A percentile compares a stretch with the other conserved stretches of the same genome.
Evolutionary conservation across 805 yeast species (phyloP).

Genomic region (Ogataea pilisensis): DNA sequence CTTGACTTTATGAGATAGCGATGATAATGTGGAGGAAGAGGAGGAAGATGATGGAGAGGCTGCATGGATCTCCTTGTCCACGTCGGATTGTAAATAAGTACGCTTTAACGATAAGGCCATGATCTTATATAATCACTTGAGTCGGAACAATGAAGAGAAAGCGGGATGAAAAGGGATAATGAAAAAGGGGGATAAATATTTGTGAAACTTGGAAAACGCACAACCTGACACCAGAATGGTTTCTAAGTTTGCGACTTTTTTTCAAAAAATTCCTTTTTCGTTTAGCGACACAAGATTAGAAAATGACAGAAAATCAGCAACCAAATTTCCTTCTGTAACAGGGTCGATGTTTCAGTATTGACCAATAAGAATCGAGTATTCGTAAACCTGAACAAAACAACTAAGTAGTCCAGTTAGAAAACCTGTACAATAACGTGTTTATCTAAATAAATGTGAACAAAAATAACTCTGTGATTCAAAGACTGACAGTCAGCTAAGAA

Average conservation of each 20-base stretch:
- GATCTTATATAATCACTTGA: background rate
- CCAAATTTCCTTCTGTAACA: background rate
- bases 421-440: background rate
- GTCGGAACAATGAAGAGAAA: slow-evolving; percentile 1
- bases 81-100: slow-evolving; percentile 16
- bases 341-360: slow-evolving; percentile 3
- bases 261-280: background rate
- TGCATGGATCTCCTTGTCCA: slow-evolving; percentile 16
- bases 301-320: slow-evolving; percentile 2
- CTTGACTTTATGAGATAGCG: slow-evolving; percentile 8
- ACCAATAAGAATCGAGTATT: slow-evolving; percentile 23
- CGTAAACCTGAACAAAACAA: slow-evolving; percentile 32
- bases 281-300: slow-evolving; percentile 3
- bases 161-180: background rate
- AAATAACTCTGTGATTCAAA: slow-evolving; percentile 1
- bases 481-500: slow-evolving; percentile 3
- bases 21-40: no score
- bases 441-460: background rate
- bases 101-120: slow-evolving; percentile 30
- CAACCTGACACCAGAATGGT: background rate
- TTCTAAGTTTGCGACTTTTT: background rate
- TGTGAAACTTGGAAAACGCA: background rate
- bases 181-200: slow-evolving; percentile 1
- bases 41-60: slow-evolving; percentile 8
- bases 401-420: slow-evolving; percentile 33